phyloP scores from a whole-genome alignment of 2,329 filamentous ascomycete species.

The Cladophialophora carrionii region DNA sequence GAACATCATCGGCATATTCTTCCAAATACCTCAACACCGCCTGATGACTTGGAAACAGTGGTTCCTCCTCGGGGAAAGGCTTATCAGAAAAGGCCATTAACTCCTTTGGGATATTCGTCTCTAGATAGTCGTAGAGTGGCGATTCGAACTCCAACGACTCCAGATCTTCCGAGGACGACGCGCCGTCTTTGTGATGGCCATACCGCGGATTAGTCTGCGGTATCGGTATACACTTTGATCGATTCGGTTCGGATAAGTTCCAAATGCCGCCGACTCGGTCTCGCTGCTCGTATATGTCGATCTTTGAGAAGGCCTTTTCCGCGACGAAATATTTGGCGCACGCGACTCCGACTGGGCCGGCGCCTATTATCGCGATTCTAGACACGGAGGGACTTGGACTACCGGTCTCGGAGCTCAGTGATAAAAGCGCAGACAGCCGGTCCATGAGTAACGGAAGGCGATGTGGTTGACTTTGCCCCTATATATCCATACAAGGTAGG shows the following conservation, averaged over 20 bases:
- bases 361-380: constrained; percentile 36
- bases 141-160: constrained; percentile 69
- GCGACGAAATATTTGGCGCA: constrained; percentile 78
- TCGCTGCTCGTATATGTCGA: constrained; percentile 83
- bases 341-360: constrained; percentile 58
- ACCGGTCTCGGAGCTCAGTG: too few relatives aligned
- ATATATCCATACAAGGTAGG: too few relatives aligned
- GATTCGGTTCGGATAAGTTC: constrained; percentile 63
- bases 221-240: constrained; percentile 63
- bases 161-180: constrained; percentile 7
- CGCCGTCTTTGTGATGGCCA: constrained; percentile 46
- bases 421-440: not conserved
- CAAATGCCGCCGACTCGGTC: constrained; percentile 78
- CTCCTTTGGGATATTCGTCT: constrained; percentile 82
- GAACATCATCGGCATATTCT: constrained; percentile 69
- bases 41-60: constrained; percentile 74
- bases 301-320: constrained; percentile 68
- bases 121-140: constrained; percentile 77
- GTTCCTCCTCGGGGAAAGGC: constrained; percentile 64
- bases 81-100: constrained; percentile 81
- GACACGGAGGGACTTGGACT: not conserved
- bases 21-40: constrained; percentile 75
- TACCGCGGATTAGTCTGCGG: constrained; percentile 64
- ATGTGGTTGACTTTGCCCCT: not conserved
- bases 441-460: not conserved